Conservation (phyloP, 176 grass and related monocot species). For the Guadua angustifolia region DNA sequence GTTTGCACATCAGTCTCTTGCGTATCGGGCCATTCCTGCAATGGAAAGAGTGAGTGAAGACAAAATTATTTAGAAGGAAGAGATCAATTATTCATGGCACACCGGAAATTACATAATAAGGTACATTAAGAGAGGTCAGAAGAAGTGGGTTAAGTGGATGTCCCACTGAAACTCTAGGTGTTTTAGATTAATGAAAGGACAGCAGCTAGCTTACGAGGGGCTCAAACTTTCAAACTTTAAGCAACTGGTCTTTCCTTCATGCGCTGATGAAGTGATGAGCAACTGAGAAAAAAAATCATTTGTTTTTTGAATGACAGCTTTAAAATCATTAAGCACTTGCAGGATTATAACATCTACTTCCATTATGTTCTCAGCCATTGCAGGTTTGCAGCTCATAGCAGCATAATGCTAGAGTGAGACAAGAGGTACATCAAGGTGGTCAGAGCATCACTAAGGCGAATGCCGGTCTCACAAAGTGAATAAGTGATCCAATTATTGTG, state of each 20-base stretch:
- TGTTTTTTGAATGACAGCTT: not conserved
- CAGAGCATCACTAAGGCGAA: conserved; percentile 2
- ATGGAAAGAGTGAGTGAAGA: not conserved
- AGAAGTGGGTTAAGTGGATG: conserved; percentile 27
- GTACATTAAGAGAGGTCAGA: not conserved
- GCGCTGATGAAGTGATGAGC: conserved; percentile 11
- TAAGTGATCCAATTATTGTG: not conserved
- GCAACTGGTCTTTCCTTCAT: conserved; percentile 16
- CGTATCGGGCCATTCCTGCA: not conserved
- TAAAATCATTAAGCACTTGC: not conserved
- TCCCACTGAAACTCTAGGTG: conserved; percentile 5
- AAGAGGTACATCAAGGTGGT: not conserved
- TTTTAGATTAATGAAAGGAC: not conserved
- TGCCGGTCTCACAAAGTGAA: conserved; percentile 1
- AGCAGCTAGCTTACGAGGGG: not conserved
- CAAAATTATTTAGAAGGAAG: not conserved
- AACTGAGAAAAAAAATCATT: not conserved
- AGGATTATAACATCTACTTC: conserved; percentile 24
- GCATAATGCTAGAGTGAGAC: conserved; percentile 10
- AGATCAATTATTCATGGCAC: not conserved
- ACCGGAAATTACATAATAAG: not conserved
- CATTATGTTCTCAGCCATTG: not conserved
- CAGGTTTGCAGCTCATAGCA: not conserved
- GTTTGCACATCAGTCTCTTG: not conserved
- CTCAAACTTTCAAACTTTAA: not conserved